A percentile compares a stretch with the other conserved stretches of the same genome.
These are phyloP conservation scores for Ceratobasidium sp. DNA, from an alignment of 1,284 basidiomycete genomes.

Conservation along the genomic window DNA sequence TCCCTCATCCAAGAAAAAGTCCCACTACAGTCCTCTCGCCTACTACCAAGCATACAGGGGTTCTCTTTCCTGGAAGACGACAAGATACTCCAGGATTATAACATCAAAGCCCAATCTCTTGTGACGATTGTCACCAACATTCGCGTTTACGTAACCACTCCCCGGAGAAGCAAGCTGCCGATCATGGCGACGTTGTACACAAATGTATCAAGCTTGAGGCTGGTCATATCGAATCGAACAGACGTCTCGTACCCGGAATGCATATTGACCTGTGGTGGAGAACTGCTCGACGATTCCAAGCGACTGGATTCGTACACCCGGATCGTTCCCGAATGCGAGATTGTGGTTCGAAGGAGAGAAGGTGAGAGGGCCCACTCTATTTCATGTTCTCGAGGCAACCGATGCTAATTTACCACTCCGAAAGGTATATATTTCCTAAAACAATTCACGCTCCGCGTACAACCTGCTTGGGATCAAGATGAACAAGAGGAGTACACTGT, in stretches of 20 bases:
- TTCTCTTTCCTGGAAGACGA: conserved; percentile 2
- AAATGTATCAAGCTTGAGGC: conserved; percentile 24
- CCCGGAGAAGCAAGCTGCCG: conserved; percentile 6
- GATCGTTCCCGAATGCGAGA: conserved; percentile 6
- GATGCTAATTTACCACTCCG: too few species aligned
- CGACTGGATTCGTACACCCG: conserved; percentile 18
- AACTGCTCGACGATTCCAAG: conserved; percentile 21
- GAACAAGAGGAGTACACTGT: conserved; percentile 4
- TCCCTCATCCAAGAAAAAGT: not conserved
- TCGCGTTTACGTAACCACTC: conserved; percentile 16
- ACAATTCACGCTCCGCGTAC: not conserved
- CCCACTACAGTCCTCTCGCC: not conserved
- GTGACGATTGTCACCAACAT: conserved; percentile 11
- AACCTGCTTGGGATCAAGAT: conserved; percentile 21
- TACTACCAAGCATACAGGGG: not conserved
- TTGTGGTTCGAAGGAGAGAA: not conserved
- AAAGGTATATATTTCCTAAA: not conserved
- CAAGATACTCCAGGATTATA: conserved; percentile 17
- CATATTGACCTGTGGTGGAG: conserved; percentile 7
- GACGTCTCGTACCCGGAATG: conserved; percentile 3
- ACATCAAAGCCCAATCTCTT: conserved; percentile 5
- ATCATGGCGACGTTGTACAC: conserved; percentile 30
- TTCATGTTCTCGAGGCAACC: too few species aligned
- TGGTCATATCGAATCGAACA: not conserved
- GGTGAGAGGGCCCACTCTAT: too few species aligned